These are phyloP conservation scores for Phytophthora sojae DNA, from an alignment of 352 stramenopile species.

Conservation along the genomic window DNA sequence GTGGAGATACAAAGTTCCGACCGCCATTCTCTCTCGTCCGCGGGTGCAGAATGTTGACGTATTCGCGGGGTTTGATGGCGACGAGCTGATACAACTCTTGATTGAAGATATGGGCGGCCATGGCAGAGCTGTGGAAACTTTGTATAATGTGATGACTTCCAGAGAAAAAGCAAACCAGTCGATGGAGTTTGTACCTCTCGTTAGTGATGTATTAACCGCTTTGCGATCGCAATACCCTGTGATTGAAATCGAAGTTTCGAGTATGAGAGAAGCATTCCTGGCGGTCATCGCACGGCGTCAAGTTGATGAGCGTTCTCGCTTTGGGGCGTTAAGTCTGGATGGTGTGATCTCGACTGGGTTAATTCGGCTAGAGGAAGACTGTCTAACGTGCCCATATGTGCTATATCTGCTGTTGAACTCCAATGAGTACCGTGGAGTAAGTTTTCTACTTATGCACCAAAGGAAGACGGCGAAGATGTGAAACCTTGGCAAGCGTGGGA, in stretches of 20 bases:
- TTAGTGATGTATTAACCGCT: background rate
- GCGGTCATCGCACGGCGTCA: background rate
- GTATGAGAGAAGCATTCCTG: conserved; percentile 8
- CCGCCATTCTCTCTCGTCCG: conserved; percentile 1
- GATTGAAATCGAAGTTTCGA: background rate
- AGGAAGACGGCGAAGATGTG: no score
- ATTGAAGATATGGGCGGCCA: conserved; percentile 10
- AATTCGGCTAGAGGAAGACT: background rate
- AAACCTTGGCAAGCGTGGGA: no score
- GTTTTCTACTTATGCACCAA: no score
- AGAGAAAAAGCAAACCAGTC: background rate
- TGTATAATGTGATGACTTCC: conserved; percentile 1
- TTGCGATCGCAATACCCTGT: background rate
- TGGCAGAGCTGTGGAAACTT: conserved; percentile 2
- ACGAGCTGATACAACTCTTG: conserved; percentile 3
- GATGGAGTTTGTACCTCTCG: background rate
- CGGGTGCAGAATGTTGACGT: background rate
- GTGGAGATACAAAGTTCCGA: background rate
- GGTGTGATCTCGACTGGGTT: conserved; percentile 6
- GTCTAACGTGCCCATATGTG: conserved; percentile 1
- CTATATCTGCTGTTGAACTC: conserved; percentile 9
- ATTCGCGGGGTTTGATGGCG: background rate
- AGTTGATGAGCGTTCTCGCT: background rate
- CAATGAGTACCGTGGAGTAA: no score
- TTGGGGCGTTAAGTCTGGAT: conserved; percentile 5